phyloP scores from a whole-genome alignment of 768 basidiomycete species.

The Termitomyces bulborhizus region DNA sequence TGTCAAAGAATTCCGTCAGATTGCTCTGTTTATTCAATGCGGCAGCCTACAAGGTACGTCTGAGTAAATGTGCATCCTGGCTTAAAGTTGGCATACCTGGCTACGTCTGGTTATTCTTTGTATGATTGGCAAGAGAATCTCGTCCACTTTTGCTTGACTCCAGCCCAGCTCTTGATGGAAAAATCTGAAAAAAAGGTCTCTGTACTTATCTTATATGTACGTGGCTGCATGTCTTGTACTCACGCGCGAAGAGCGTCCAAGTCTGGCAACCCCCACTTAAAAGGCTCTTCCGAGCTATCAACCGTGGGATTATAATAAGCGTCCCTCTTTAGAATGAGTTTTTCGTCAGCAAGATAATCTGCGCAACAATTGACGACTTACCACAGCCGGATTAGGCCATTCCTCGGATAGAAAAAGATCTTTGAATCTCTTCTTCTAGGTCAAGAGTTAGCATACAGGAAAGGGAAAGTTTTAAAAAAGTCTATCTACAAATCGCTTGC shows the following conservation, averaged over 20 bases:
- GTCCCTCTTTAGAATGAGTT: conserved; percentile 51
- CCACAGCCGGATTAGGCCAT: conserved; percentile 93
- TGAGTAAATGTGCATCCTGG: background rate
- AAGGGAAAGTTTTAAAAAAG: no score
- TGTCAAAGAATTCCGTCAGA: conserved; percentile 69
- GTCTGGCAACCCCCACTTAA: conserved; percentile 97
- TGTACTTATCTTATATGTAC: background rate
- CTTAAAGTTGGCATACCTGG: conserved; percentile 40
- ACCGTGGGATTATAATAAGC: conserved; percentile 92
- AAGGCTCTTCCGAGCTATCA: conserved; percentile 87
- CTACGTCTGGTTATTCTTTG: conserved; percentile 80
- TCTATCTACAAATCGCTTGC: conserved; percentile 70
- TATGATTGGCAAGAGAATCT: conserved; percentile 86
- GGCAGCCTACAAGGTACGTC: conserved; percentile 34
- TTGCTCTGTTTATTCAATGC: conserved; percentile 73
- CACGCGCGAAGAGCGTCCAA: conserved; percentile 85
- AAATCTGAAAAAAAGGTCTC: conserved; percentile 38
- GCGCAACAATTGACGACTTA: conserved; percentile 29
- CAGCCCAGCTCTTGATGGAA: conserved; percentile 77
- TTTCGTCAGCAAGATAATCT: background rate
- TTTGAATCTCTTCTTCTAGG: conserved; percentile 86
- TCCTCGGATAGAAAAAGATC: conserved; percentile 71
- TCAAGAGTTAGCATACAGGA: conserved; percentile 1
- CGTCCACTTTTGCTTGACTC: conserved; percentile 79
- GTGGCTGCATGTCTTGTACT: conserved; percentile 16